Evolutionary conservation across 805 yeast species (phyloP), one percentile per base, ranked within the genome.

Genomic region (Lipomyces sp.): DNA sequence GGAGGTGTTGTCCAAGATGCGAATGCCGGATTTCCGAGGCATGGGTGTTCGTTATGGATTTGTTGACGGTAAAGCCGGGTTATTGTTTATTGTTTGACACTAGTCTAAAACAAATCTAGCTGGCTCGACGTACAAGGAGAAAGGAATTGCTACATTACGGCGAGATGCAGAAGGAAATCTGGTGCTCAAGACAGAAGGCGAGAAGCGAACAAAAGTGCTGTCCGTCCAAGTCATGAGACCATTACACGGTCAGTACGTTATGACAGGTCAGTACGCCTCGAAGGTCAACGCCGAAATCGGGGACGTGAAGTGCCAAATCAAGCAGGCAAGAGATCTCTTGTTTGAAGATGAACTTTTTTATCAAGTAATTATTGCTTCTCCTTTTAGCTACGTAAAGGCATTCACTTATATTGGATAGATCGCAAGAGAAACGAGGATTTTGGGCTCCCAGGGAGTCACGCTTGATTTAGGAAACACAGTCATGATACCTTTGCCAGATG

Each of bases 341-440:
- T 94, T 94, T 78, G 98, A 94, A 74, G 95, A 90, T 73, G 98
- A 94, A 76, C 80, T 94, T 63, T 91, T 91, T 79, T 86, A 85
- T 76, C 92, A 88, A 72, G 54, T 51, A 18, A 11, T 13, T 32
- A 24, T 3, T n/a, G 48, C 15, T 42, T 18, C 8, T 42, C 48
- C 24, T n/a, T 24, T 42, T n/a, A 15, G 24, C 24, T 24, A 24
- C 24, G 5, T 15, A 1, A 3, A 42, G 8, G 7, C 18, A n/a
- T 18, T 15, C 48, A 24, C 48, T 42, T 2, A 42, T 42, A 10
- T 51, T 13, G 33, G 7, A 7, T 13, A 51, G 54, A 77, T 94
- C 63, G 82, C 87, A 32, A 85, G 87, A 69, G 99, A 94, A 77
- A 91, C 96, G 0, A 83, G 88, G 37, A 75, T 82, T 4, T 79